Evolutionary conservation across 768 basidiomycete species (phyloP), one percentile per base, ranked within the genome.

Genomic region (Kondoa subrosea): DNA sequence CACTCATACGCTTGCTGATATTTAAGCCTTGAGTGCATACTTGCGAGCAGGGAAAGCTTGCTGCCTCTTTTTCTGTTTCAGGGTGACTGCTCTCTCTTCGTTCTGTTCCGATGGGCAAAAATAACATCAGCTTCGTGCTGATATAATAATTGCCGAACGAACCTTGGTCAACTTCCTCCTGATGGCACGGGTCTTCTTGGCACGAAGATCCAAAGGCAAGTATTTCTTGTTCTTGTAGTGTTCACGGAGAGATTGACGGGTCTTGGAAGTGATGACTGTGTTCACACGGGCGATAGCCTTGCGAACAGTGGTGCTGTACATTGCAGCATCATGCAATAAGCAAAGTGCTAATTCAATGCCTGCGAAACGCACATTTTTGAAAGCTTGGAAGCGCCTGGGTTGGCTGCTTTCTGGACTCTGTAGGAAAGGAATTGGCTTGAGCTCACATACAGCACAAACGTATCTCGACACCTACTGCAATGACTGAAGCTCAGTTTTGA

Each of bases 131-230:
- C n/a, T 4, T 26, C 25, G n/a, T 26, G 32, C 3, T 68, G 62
- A 57, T 30, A 17, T 12, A 1, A 26, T 16, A 15, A 33, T 12
- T 17, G 1, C 1, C 3, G 21, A 14, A 76, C 85, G 67, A 69
- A 89, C 90, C 82, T 87, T 86, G 74, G 90, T 91, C 80, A 99
- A 79, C 77, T 91, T 85, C 80, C 92, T 84, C 77, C 95, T 85
- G 82, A 99, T 96, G 56, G 95, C 95, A 74, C 95, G 87, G 71
- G 95, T 99, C 86, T 87, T 92, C 87, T 97, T 99, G 72, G 85
- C 79, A 73, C 95, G 89, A 77, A 99, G 87, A 82, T 99, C 95
- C 73, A 97, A 90, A 71, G 95, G 95, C 72, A 89, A 81, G 81
- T 88, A 89, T 77, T 89, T 92, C 85, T 93, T 93, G 79, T 82